phyloP scores from a whole-genome alignment of 495 filamentous ascomycete genomes.

The Trichoderma parareesei region DNA sequence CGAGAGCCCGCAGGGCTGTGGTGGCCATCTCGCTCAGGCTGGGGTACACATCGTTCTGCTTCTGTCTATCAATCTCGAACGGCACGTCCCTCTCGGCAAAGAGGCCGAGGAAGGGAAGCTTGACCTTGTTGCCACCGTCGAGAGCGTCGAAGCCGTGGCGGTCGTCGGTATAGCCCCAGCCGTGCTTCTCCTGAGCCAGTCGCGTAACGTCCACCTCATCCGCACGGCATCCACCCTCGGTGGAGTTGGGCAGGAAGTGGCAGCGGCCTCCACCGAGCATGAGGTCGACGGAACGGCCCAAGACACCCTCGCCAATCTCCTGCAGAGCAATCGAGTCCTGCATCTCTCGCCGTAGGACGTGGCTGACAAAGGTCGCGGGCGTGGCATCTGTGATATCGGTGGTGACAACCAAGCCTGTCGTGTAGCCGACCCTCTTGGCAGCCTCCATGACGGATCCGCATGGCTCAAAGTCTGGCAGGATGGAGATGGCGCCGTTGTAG shows the following conservation, averaged over 20 bases:
- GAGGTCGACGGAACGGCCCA: slow-evolving; percentile 81
- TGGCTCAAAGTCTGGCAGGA: slow-evolving; percentile 72
- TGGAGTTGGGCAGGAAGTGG: slow-evolving; percentile 79
- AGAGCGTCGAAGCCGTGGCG: slow-evolving; percentile 72
- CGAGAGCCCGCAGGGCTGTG: slow-evolving; percentile 69
- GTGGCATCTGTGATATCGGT: slow-evolving; percentile 95
- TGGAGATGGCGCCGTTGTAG: slow-evolving; percentile 92
- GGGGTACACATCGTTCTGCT: slow-evolving; percentile 71
- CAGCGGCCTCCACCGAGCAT: slow-evolving; percentile 90
- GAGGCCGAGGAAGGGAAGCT: slow-evolving; percentile 79
- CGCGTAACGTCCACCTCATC: slow-evolving; percentile 64
- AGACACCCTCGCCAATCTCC: slow-evolving; percentile 70
- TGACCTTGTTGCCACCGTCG: slow-evolving; percentile 56
- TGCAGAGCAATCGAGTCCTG: slow-evolving; percentile 90
- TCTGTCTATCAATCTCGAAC: slow-evolving; percentile 81
- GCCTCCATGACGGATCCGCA: slow-evolving; percentile 95
- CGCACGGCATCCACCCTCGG: slow-evolving; percentile 63
- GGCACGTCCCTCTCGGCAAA: slow-evolving; percentile 81
- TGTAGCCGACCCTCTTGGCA: slow-evolving; percentile 82
- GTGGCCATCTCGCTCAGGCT: slow-evolving; percentile 86
- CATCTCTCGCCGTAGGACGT: slow-evolving; percentile 69
- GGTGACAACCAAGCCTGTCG: slow-evolving; percentile 90
- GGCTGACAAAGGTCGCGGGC: slow-evolving; percentile 90
- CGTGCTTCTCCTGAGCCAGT: slow-evolving; percentile 60
- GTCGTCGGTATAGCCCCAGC: slow-evolving; percentile 69